Base-by-base conservation (phyloP, 345 rosid genomes). In the Clarkia xantiana region DNA sequence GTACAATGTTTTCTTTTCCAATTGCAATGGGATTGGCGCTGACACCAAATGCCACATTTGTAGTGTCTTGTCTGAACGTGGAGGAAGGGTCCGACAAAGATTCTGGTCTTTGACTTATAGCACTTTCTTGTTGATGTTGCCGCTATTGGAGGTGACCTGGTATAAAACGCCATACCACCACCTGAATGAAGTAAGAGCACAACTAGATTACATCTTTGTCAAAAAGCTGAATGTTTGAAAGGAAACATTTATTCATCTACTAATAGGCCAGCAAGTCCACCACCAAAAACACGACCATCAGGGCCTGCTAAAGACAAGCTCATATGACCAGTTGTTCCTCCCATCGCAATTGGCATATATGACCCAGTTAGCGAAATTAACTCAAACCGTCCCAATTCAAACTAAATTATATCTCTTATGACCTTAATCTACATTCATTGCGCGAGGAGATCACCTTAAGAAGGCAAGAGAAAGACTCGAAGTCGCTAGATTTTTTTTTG, bases 391-490 rank as follows among this genome's bases (percentile, higher is more conserved):
- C 75, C 79, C 72, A 70, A 55, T 40, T 42, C 14, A 23, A 40
- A 18, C 36, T 6, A 25, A 10, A 17, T 7, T 6, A 17, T 39
- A n/a, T n/a, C n/a, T n/a, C n/a, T n/a, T n/a, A n/a, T n/a, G n/a
- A n/a, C n/a, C n/a, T n/a, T n/a, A n/a, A n/a, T n/a, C n/a, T n/a
- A n/a, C 88, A 67, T 77, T 90, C 18, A 72, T 95, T 14, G 80
- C 69, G 64, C 95, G 91, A 39, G 95, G 95, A 48, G 51, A 69
- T 36, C 91, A 91, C 22, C 88, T 90, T 44, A 71, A 70, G 54
- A 83, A 71, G 54, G 94, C 95, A 18, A 86, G 94, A 74, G 86
- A 71, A 68, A 94, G 95, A 67, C 71, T 90, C 86, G 86, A 63
- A 91, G 86, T 47, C 70, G 75, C 47, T 76, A n/a, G n/a, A n/a